Base-by-base conservation (phyloP, 352 stramenopile genomes). In the Phytophthora foliorum region DNA sequence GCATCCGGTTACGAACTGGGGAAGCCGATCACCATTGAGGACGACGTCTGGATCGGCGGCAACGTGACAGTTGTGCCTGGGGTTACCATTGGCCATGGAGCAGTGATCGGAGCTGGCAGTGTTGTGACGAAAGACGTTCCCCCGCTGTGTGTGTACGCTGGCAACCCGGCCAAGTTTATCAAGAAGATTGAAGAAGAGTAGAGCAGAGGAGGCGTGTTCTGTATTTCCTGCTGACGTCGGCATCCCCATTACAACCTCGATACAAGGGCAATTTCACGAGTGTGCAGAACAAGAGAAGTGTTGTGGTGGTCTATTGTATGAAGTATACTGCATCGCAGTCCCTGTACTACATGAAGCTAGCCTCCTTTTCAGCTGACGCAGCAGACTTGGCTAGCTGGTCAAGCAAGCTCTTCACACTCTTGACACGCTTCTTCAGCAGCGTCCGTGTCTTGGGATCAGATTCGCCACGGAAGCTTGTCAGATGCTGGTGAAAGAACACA, bases 41-140 rank as follows among this genome's bases (percentile, higher is more conserved):
- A 95, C 52, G 74, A 97, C 77, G 84, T 85, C 58, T 97, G 86
- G 86, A 83, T 98, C 71, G 90, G 92, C 22, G 90, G 84, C 21
- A 78, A 75, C 60, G 79, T 74, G 4, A 79, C 89, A 42, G 80
- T 97, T 27, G 41, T 84, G 0, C 82, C 81, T 8, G 83, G 86
- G 3, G 77, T 96, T 39, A 80, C 61, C 0, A 88, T 97, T 51
- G 88, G 90, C 10, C 34, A 57, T 19, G 76, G 78, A 2, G 60
- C 80, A 3, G 77, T 95, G 17, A 80, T 97, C 32, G 91, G 75
- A 3, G 90, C 90, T 1, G 90, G 91, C 8, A 84, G 75, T 4
- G 86, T 97, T 13, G 91, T 97, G 7, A 95, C 82, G 11, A 90
- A 91, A 54, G 72, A 92, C 63, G 77, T 97, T 41, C 76, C 84